Conservation (phyloP, 345 rosid genomes). For the Brassica cretica region DNA sequence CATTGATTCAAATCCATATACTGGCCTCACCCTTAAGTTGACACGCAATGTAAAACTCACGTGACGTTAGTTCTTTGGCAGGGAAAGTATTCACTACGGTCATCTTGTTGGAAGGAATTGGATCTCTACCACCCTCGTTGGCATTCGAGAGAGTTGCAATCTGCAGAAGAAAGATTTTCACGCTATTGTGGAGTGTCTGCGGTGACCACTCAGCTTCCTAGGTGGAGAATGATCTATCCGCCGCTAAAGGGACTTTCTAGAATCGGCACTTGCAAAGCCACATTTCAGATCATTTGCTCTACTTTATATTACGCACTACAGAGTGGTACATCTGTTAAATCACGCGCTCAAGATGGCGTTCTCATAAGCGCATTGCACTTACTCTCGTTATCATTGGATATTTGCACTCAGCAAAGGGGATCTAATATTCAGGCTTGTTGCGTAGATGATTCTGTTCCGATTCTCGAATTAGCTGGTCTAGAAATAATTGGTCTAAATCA, state of each 20-base stretch:
- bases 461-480: constrained; percentile 63
- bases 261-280: constrained; percentile 72
- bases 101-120: constrained; percentile 88
- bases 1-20: constrained; percentile 39
- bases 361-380: constrained; percentile 77
- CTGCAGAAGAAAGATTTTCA: constrained; percentile 89
- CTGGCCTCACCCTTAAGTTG: constrained; percentile 26
- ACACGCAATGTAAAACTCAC: constrained; percentile 20
- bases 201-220: constrained; percentile 78
- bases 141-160: constrained; percentile 85
- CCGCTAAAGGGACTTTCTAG: constrained; percentile 72
- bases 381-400: constrained; percentile 73
- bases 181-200: constrained; percentile 76
- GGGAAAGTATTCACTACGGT: constrained; percentile 82
- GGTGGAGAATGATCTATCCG: constrained; percentile 73
- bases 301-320: constrained; percentile 74
- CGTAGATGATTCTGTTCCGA: constrained; percentile 47
- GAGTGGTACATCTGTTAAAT: constrained; percentile 53
- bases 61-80: constrained; percentile 40
- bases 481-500: constrained; percentile 51
- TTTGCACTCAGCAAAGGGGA: constrained; percentile 59
- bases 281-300: constrained; percentile 67
- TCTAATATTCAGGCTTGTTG: constrained; percentile 34
- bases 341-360: constrained; percentile 79
- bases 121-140: constrained; percentile 93